These are phyloP conservation scores for Diaporthe sp. DNA, from an alignment of 2,329 filamentous ascomycete genomes.

Conservation along the genomic window DNA sequence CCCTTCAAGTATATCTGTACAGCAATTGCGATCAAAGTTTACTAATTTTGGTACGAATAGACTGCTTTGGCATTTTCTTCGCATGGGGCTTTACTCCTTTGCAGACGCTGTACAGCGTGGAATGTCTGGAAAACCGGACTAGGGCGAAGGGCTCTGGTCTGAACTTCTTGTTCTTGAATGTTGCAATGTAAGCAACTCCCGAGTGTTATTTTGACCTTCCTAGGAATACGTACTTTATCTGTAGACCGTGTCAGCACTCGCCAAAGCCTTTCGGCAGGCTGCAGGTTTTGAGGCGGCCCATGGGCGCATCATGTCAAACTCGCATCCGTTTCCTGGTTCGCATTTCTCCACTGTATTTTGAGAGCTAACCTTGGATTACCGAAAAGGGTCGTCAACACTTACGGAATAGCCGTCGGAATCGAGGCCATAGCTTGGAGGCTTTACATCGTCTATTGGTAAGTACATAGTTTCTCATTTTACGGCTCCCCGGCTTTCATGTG, in stretches of 20 bases:
- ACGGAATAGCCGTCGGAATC: conserved; percentile 60
- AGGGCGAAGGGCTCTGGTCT: conserved; percentile 59
- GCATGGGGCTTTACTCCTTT: conserved; percentile 65
- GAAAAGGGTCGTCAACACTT: conserved; percentile 56
- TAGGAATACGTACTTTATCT: neutral
- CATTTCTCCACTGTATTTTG: neutral
- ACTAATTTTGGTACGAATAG: conserved; percentile 57
- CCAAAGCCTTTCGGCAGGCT: neutral
- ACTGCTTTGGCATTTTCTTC: conserved; percentile 67
- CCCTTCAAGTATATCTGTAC: neutral
- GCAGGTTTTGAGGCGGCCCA: neutral
- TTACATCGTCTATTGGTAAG: conserved; percentile 61
- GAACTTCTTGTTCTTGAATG: conserved; percentile 57
- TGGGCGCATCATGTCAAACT: neutral
- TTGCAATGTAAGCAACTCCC: conserved; percentile 49
- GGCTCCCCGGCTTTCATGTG: neutral
- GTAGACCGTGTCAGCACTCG: neutral
- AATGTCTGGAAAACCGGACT: conserved; percentile 57
- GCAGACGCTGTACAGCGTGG: conserved; percentile 60
- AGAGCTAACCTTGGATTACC: neutral
- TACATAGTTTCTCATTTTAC: neutral
- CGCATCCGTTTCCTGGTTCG: neutral
- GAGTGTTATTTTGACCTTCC: neutral
- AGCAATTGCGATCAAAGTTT: conserved; percentile 36
- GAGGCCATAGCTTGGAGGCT: conserved; percentile 64